Conservation (phyloP, 805 yeast species). For the Suhomyces emberorum region DNA sequence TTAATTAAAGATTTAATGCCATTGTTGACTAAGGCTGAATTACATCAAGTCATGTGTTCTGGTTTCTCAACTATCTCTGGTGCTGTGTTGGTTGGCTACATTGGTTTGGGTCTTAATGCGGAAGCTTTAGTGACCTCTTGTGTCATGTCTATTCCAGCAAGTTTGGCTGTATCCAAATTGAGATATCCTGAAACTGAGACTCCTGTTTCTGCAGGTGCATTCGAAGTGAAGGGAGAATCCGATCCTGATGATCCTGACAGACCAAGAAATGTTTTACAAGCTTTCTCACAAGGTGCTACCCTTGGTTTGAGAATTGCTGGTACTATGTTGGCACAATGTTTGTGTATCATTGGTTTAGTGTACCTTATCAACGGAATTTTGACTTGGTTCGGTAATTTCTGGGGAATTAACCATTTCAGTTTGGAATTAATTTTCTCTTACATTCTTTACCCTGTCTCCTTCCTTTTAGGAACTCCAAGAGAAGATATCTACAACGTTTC, state of each 20-base stretch:
- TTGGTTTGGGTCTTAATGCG: constrained; percentile 59
- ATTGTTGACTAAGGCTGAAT: constrained; percentile 55
- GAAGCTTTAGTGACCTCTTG: constrained; percentile 64
- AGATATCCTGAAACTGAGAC: constrained; percentile 59
- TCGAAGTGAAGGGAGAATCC: constrained; percentile 39
- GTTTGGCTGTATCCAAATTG: constrained; percentile 57
- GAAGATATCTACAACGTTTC: constrained; percentile 50
- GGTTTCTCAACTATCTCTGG: constrained; percentile 67
- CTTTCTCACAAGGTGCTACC: constrained; percentile 56
- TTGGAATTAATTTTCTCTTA: constrained; percentile 56
- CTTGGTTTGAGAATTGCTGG: constrained; percentile 57
- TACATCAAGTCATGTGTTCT: constrained; percentile 60
- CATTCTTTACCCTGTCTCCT: constrained; percentile 57
- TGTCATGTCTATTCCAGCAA: constrained; percentile 67
- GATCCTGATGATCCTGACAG: constrained; percentile 24
- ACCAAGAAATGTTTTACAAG: constrained; percentile 53
- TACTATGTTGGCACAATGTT: constrained; percentile 53
- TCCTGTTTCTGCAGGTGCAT: constrained; percentile 48
- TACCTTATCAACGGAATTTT: constrained; percentile 53
- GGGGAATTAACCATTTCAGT: constrained; percentile 53
- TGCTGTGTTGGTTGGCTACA: constrained; percentile 59
- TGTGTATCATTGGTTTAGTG: constrained; percentile 61
- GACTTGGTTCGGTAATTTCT: constrained; percentile 59
- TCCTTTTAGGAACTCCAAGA: constrained; percentile 55
- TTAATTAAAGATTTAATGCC: constrained; percentile 59